A percentile compares a stretch with the other conserved stretches of the same genome.
These are phyloP conservation scores for Escovopsis weberi DNA, from an alignment of 2,329 filamentous ascomycete species.

Conservation along the genomic window DNA sequence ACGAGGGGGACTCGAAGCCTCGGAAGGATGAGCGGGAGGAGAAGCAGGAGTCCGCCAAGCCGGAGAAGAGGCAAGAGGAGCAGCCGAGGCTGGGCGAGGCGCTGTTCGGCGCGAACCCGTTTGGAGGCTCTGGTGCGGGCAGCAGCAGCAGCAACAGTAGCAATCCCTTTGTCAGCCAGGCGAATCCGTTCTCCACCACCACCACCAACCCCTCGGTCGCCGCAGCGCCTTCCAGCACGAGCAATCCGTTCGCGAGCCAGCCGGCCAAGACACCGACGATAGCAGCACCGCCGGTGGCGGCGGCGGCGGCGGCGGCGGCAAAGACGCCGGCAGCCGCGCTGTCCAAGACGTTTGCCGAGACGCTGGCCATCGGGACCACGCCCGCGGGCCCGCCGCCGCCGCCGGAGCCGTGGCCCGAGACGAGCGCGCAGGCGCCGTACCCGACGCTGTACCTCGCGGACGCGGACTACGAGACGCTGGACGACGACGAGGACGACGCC, in stretches of 20 bases:
- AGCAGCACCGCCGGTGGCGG: no score
- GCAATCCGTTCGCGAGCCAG: constrained; percentile 18
- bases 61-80: constrained; percentile 18
- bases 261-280: constrained; percentile 17
- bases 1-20: constrained; percentile 21
- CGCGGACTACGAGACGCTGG: constrained; percentile 78
- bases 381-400: constrained; percentile 20
- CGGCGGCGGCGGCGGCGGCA: constrained; percentile 25
- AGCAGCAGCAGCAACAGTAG: no score
- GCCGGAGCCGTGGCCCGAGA: constrained; percentile 61
- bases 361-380: constrained; percentile 56
- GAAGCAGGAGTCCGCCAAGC: constrained; percentile 14
- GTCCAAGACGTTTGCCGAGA: constrained; percentile 54
- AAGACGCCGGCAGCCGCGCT: constrained; percentile 33
- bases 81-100: constrained; percentile 45
- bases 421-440: constrained; percentile 56
- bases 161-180: constrained; percentile 47
- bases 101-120: constrained; percentile 51
- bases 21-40: constrained; percentile 17
- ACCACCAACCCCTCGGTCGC: constrained; percentile 13
- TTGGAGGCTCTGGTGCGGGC: constrained; percentile 19
- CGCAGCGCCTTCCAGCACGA: constrained; percentile 7
- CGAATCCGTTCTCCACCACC: constrained; percentile 29
- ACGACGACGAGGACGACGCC: constrained; percentile 30
- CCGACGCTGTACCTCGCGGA: constrained; percentile 67